phyloP scores from a whole-genome alignment of 2,329 filamentous ascomycete species.

The Microcyclospora pomicola region DNA sequence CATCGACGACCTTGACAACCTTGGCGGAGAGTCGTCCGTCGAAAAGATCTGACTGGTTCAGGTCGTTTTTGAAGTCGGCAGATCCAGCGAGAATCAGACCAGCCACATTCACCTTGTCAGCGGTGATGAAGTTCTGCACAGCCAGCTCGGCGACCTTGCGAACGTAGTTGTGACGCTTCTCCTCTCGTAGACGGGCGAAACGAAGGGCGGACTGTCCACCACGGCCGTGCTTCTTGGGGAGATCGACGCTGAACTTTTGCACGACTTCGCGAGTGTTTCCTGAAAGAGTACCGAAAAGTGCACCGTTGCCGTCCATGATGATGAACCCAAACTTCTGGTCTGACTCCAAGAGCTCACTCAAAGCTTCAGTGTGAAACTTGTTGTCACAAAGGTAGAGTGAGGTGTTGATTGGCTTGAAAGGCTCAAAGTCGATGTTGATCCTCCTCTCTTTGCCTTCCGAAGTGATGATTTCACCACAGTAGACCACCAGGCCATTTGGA shows the following conservation, averaged over 20 bases:
- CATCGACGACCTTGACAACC: conserved; percentile 98
- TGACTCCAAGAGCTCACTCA: conserved; percentile 93
- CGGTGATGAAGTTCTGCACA: conserved; percentile 97
- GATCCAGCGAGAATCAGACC: conserved; percentile 92
- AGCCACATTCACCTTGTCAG: conserved; percentile 95
- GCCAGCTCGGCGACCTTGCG: conserved; percentile 96
- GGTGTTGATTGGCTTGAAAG: conserved; percentile 99
- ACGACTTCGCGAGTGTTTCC: conserved; percentile 94
- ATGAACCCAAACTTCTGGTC: conserved; percentile 99
- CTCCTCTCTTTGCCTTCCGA: conserved; percentile 97
- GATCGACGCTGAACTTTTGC: conserved; percentile 96
- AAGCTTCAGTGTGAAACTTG: conserved; percentile 97
- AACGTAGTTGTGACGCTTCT: conserved; percentile 99
- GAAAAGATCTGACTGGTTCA: conserved; percentile 96
- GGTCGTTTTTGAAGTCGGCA: conserved; percentile 98
- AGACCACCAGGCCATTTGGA: conserved; percentile 91
- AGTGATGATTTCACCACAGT: conserved; percentile 99
- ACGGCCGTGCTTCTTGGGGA: conserved; percentile 99
- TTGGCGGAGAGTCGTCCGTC: conserved; percentile 81
- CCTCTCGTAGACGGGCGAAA: conserved; percentile 98
- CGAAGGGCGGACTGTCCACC: conserved; percentile 98
- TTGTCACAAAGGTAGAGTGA: conserved; percentile 99
- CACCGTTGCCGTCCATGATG: conserved; percentile 98
- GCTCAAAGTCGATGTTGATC: conserved; percentile 99
- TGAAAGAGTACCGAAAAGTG: conserved; percentile 89